Conservation (phyloP, 495 filamentous ascomycete genomes). For the Penicillium cinerascens region DNA sequence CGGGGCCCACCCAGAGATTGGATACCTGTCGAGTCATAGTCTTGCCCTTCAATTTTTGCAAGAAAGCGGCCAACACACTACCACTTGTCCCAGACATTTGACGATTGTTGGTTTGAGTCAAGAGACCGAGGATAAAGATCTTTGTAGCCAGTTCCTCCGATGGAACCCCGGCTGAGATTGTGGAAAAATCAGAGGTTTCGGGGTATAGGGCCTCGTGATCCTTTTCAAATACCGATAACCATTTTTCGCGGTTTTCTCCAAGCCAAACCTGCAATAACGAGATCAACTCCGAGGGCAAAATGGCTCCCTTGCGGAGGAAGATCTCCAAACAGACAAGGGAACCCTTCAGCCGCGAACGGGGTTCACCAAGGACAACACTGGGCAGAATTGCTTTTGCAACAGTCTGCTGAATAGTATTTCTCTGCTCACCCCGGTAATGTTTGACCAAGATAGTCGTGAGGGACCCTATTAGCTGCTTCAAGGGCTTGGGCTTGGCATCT, state of each 20-base stretch:
- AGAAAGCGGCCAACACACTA: constrained; percentile 57
- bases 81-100: constrained; percentile 64
- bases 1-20: constrained; percentile 35
- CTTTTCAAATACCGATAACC: constrained; percentile 29
- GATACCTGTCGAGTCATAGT: constrained; percentile 11
- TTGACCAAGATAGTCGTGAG: constrained; percentile 50
- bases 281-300: constrained; percentile 31
- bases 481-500: constrained; percentile 66
- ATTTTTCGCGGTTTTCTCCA: constrained; percentile 24
- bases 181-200: constrained; percentile 11
- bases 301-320: constrained; percentile 37
- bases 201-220: constrained; percentile 29
- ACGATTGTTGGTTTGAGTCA: constrained; percentile 39
- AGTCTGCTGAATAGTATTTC: constrained; percentile 15
- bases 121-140: constrained; percentile 35
- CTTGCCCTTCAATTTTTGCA: constrained; percentile 43
- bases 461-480: constrained; percentile 67
- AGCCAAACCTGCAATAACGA: constrained; percentile 33
- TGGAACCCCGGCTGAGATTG: constrained; percentile 4
- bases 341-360: constrained; percentile 38
- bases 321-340: constrained; percentile 41
- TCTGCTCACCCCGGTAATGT: constrained; percentile 38
- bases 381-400: constrained; percentile 30
- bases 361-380: constrained; percentile 39
- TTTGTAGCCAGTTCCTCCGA: constrained; percentile 21